Conservation (phyloP, 169 alveolate genomes). For the Cryptosporidium muris region DNA sequence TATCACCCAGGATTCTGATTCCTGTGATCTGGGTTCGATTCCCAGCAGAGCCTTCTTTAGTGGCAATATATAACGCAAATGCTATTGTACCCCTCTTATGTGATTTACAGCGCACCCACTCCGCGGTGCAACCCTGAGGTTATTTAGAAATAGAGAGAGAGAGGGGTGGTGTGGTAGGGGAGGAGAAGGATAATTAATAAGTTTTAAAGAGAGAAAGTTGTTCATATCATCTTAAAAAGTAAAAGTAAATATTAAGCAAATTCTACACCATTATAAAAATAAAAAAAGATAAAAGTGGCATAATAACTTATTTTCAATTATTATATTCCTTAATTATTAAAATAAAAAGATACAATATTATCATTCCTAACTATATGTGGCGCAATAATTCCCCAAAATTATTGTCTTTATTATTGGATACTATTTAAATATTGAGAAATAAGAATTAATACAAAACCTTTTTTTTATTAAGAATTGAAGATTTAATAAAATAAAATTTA, state of each 20-base stretch:
- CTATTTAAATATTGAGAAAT: no score
- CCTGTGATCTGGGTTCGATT: slow-evolving; percentile 74
- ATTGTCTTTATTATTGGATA: no score
- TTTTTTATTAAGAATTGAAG: no score
- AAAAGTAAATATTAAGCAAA: background rate
- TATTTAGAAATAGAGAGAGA: background rate
- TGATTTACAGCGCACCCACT: background rate
- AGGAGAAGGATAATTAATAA: background rate
- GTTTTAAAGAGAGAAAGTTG: background rate
- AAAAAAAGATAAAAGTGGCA: background rate
- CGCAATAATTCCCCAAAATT: no score
- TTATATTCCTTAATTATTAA: no score
- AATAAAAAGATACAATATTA: no score
- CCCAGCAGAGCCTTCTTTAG: slow-evolving; percentile 71
- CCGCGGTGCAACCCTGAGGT: slow-evolving; percentile 1
- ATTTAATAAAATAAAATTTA: no score
- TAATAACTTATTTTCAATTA: no score
- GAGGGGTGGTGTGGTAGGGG: background rate
- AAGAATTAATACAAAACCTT: no score
- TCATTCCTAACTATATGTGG: no score
- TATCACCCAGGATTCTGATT: slow-evolving; percentile 73
- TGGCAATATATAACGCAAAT: background rate
- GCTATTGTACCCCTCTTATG: background rate
- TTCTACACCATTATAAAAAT: background rate
- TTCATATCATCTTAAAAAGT: background rate